Conservation (phyloP, 2,329 filamentous ascomycete species). For the Colletotrichum cordylinicola region DNA sequence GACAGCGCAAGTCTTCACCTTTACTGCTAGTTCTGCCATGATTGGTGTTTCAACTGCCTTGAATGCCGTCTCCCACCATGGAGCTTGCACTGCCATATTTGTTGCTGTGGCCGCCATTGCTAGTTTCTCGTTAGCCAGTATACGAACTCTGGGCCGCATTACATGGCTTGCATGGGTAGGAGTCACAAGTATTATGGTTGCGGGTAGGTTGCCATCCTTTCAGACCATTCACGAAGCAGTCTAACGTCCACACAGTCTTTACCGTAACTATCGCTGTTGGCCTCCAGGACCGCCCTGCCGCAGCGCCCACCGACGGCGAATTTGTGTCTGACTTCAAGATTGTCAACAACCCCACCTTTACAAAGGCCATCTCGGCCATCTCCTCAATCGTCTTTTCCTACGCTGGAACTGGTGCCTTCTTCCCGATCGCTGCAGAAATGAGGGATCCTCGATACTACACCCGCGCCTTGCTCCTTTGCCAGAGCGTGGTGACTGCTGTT, state of each 20-base stretch:
- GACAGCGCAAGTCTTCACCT: conserved; percentile 25
- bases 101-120: conserved; percentile 38
- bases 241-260: conserved; percentile 22
- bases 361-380: conserved; percentile 33
- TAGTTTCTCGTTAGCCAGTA: conserved; percentile 33
- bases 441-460: conserved; percentile 32
- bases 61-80: conserved; percentile 44
- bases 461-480: conserved; percentile 30
- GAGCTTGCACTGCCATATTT: conserved; percentile 43
- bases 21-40: conserved; percentile 42
- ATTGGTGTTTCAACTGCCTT: conserved; percentile 43
- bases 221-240: background rate
- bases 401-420: conserved; percentile 40
- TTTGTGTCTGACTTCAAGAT: conserved; percentile 34
- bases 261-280: conserved; percentile 33
- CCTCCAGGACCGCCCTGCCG: conserved; percentile 31
- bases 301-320: conserved; percentile 22
- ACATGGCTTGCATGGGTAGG: conserved; percentile 38
- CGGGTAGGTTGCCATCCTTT: conserved; percentile 4
- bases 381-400: conserved; percentile 41
- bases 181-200: conserved; percentile 19
- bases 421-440: conserved; percentile 38
- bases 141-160: conserved; percentile 35
- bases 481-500: conserved; percentile 32
- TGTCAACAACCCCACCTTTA: conserved; percentile 33